These are phyloP conservation scores for Fusarium guadeloupense DNA, from an alignment of 2,329 filamentous ascomycete species.

Conservation along the genomic window DNA sequence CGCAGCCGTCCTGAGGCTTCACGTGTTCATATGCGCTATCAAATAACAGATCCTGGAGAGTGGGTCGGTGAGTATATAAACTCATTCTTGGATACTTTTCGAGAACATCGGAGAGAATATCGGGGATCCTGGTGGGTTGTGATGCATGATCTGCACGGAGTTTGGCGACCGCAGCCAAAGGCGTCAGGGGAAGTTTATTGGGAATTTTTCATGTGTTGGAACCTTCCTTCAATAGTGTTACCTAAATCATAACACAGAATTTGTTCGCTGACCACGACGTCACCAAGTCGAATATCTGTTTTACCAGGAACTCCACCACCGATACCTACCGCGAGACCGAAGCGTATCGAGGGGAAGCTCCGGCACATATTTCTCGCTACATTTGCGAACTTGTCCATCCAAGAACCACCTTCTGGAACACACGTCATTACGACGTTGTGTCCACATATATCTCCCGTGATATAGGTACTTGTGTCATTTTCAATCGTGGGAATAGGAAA, in stretches of 20 bases:
- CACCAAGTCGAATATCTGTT: constrained; percentile 27
- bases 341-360: constrained; percentile 12
- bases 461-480: constrained; percentile 16
- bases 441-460: constrained; percentile 7
- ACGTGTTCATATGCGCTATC: too few relatives aligned
- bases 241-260: constrained; percentile 35
- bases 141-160: constrained; percentile 16
- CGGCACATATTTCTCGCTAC: constrained; percentile 19
- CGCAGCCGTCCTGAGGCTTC: too few relatives aligned
- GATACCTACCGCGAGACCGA: constrained; percentile 42
- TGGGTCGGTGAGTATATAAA: too few relatives aligned
- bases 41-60: too few relatives aligned
- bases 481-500: neutral
- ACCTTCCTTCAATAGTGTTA: constrained; percentile 9
- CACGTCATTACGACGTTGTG: neutral
- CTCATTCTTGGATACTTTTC: too few relatives aligned
- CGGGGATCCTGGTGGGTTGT: too few relatives aligned
- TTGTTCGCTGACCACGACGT: constrained; percentile 31
- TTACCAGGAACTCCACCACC: constrained; percentile 40
- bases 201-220: constrained; percentile 19
- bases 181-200: neutral
- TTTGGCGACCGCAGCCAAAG: constrained; percentile 10
- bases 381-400: neutral
- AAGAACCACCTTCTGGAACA: neutral
- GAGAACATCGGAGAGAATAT: too few relatives aligned